Evolutionary conservation across 208 protist species (phyloP), one percentile per base, ranked within the genome.

Genomic region (Acanthamoeba lenticulata): DNA sequence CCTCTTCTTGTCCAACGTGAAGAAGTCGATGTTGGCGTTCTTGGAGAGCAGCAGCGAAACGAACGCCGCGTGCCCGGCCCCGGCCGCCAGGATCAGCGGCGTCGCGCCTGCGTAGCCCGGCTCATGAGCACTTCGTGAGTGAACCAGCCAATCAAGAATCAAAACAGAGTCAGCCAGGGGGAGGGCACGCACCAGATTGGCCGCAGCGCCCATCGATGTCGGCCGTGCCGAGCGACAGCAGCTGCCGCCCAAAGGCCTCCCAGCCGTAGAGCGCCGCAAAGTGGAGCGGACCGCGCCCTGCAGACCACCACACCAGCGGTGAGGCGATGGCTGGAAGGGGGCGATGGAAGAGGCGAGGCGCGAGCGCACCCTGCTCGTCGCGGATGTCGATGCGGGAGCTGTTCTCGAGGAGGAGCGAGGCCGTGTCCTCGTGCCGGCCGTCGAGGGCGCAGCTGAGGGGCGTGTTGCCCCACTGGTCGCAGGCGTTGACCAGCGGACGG

Each of bases 381-480:
- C 74, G 74, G 27, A 85, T 34, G 44, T 85, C 74, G 19, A 52
- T 52, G 24, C 74, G 74, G 1, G 74, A 85, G 44, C 40, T 85
- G 74, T 85, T 85, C 74, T 85, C 74, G 36, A 85, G 44, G 36
- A 85, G 74, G 19, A 85, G 74, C 27, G 74, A 85, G 1, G 74
- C 74, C 21, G 74, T 85, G 44, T 85, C 74, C 74, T 85, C 74
- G 74, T 85, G 74, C 40, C 24, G 74, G 9, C 74, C 74, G 40
- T 85, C 32, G 40, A 85, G 74, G 19, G 74, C 74, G 44, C 74
- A 85, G 74, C 52, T 85, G 44, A 85, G 74, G 2, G 74, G 74
- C 36, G 74, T 85, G 74, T 85, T 85, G 74, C 74, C 74, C 74
- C 74, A 85, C 38, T 85, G 74, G 7, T 85, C 74, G 40, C 52